These are phyloP conservation scores for Pichia norvegensis DNA, from an alignment of 1,139 yeast species.

Conservation along the genomic window DNA sequence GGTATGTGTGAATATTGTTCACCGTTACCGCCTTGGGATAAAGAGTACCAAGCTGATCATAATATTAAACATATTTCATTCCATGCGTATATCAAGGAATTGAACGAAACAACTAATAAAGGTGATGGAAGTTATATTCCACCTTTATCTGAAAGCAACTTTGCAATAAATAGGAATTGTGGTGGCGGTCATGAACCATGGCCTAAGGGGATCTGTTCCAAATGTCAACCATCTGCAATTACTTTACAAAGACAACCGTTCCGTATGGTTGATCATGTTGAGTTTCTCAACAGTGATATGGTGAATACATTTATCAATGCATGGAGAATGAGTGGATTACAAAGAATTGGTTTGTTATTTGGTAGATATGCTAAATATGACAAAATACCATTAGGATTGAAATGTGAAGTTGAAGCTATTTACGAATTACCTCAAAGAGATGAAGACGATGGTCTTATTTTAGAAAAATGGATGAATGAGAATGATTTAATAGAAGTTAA, in stretches of 20 bases:
- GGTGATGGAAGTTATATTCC: slow-evolving; percentile 65
- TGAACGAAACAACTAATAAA: slow-evolving; percentile 64
- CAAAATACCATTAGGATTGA: slow-evolving; percentile 83
- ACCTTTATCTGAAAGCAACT: slow-evolving; percentile 70
- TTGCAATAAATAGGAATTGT: slow-evolving; percentile 55
- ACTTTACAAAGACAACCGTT: slow-evolving; percentile 84
- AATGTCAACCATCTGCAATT: slow-evolving; percentile 94
- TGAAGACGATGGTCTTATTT: slow-evolving; percentile 75
- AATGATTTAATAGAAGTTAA: slow-evolving; percentile 50
- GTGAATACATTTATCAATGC: slow-evolving; percentile 78
- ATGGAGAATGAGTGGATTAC: slow-evolving; percentile 87
- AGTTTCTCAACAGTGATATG: slow-evolving; percentile 65
- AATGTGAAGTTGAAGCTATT: slow-evolving; percentile 88
- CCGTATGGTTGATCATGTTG: slow-evolving; percentile 97
- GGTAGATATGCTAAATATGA: slow-evolving; percentile 76
- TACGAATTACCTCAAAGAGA: slow-evolving; percentile 89
- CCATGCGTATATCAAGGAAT: slow-evolving; percentile 71
- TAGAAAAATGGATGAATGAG: slow-evolving; percentile 57
- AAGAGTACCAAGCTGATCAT: slow-evolving; percentile 62
- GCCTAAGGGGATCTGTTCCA: slow-evolving; percentile 94
- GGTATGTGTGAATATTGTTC: slow-evolving; percentile 99
- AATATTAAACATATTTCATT: slow-evolving; percentile 84
- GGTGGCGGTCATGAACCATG: slow-evolving; percentile 82
- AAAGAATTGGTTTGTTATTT: slow-evolving; percentile 76
- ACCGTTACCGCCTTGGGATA: slow-evolving; percentile 94